Percentiles rank a stretch among this genome's conserved stretches.
These are phyloP conservation scores for Trichosporon sp. DNA, from an alignment of 1,284 basidiomycete species.

Conservation along the genomic window DNA sequence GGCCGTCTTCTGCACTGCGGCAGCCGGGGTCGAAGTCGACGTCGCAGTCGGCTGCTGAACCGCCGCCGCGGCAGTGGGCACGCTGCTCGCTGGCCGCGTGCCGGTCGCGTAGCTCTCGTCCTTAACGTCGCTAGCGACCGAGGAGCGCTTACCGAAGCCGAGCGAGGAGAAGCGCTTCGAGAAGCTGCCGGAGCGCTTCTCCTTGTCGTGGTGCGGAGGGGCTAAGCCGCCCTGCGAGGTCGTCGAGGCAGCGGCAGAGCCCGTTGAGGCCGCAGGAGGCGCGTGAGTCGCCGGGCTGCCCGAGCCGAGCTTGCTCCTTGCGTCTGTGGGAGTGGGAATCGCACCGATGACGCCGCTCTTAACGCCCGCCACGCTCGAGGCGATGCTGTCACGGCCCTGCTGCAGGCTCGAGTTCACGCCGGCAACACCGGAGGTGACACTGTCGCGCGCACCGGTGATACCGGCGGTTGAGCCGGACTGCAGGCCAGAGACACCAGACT, in stretches of 20 bases:
- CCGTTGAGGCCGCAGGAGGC: neutral
- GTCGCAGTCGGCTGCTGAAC: neutral
- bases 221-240: neutral
- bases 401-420: neutral
- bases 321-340: neutral
- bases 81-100: neutral
- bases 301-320: neutral
- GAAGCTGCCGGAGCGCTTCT: slow-evolving; percentile 1
- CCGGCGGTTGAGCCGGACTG: neutral
- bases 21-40: neutral
- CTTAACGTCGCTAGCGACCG: neutral
- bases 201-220: neutral
- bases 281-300: neutral
- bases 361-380: neutral
- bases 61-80: neutral
- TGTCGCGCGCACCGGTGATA: neutral
- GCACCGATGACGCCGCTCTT: neutral
- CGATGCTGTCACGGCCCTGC: neutral
- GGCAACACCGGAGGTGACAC: neutral
- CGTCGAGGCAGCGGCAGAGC: neutral
- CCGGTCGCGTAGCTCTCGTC: neutral
- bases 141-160: neutral
- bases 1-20: neutral
- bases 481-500: neutral
- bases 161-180: slow-evolving; percentile 1